Evolutionary conservation across 371 early-diverging fungal genomes (phyloP).

Genomic region (Parasitella parasitica): DNA sequence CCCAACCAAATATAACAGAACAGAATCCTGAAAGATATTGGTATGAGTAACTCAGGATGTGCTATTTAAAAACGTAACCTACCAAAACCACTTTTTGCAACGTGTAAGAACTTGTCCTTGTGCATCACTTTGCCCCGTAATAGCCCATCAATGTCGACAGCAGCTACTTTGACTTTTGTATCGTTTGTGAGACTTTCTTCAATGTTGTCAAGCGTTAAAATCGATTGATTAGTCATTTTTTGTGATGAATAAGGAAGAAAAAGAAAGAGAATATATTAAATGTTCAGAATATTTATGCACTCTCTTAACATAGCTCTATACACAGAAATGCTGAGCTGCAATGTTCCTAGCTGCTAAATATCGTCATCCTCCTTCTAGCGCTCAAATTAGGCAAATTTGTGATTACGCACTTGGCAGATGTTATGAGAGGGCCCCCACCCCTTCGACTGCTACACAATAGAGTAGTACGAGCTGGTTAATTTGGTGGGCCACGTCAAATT

Average conservation of each 20-base stretch:
- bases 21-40: too few species aligned
- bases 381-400: not conserved
- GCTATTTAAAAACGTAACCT: constrained; percentile 1
- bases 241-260: constrained; percentile 4
- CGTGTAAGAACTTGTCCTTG: constrained; percentile 66
- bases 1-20: constrained; percentile 87
- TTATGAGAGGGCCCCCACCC: not conserved
- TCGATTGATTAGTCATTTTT: constrained; percentile 5
- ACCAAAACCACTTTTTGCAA: constrained; percentile 74
- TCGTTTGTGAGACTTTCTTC: constrained; percentile 42
- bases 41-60: too few species aligned
- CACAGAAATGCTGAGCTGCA: not conserved
- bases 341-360: not conserved
- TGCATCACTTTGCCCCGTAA: constrained; percentile 75
- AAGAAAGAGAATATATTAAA: not conserved
- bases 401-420: not conserved
- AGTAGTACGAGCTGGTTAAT: not conserved
- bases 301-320: not conserved
- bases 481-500: not conserved
- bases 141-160: constrained; percentile 80
- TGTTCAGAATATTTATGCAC: not conserved
- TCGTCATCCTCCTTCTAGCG: not conserved
- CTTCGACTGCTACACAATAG: not conserved
- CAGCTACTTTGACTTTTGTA: constrained; percentile 56
- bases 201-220: constrained; percentile 31